Percentiles rank a stretch among this genome's conserved stretches.
These are phyloP conservation scores for Crassisporium funariophilum DNA, from an alignment of 768 basidiomycete species.

Conservation along the genomic window DNA sequence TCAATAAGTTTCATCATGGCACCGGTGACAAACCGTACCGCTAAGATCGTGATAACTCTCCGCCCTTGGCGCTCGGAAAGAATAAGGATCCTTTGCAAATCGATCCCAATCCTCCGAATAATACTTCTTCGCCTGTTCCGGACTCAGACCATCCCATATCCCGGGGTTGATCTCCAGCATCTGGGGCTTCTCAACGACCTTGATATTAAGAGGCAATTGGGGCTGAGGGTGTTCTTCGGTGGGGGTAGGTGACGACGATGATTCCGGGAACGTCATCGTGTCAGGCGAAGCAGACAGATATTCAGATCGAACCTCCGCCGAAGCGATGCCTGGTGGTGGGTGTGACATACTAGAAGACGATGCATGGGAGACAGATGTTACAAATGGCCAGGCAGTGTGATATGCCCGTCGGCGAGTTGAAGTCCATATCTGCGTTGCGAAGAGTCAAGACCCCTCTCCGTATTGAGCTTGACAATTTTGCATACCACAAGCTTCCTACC, in stretches of 20 bases:
- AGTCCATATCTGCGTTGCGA: conserved; percentile 76
- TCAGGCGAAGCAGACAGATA: conserved; percentile 14
- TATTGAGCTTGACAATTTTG: no score
- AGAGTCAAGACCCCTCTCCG: not conserved
- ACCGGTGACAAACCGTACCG: conserved; percentile 41
- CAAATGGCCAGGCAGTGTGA: conserved; percentile 96
- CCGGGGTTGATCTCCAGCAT: conserved; percentile 99
- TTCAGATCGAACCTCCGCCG: conserved; percentile 13
- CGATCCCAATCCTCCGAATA: conserved; percentile 96
- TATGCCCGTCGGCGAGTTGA: conserved; percentile 91
- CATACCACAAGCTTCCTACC: conserved; percentile 70
- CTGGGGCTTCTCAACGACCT: conserved; percentile 92
- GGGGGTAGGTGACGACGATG: conserved; percentile 2
- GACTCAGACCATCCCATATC: conserved; percentile 94
- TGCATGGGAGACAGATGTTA: conserved; percentile 34
- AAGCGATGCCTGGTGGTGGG: not conserved
- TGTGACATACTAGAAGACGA: not conserved
- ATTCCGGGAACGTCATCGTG: conserved; percentile 3
- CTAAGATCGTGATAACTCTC: conserved; percentile 97
- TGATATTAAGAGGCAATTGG: conserved; percentile 50
- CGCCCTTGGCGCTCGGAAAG: conserved; percentile 87
- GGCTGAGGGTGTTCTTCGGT: conserved; percentile 11
- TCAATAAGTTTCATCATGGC: not conserved
- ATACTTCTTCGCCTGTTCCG: conserved; percentile 84
- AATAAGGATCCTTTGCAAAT: conserved; percentile 91